Conservation (phyloP, 2,329 filamentous ascomycete species). For the Aspergillus cejpii region DNA sequence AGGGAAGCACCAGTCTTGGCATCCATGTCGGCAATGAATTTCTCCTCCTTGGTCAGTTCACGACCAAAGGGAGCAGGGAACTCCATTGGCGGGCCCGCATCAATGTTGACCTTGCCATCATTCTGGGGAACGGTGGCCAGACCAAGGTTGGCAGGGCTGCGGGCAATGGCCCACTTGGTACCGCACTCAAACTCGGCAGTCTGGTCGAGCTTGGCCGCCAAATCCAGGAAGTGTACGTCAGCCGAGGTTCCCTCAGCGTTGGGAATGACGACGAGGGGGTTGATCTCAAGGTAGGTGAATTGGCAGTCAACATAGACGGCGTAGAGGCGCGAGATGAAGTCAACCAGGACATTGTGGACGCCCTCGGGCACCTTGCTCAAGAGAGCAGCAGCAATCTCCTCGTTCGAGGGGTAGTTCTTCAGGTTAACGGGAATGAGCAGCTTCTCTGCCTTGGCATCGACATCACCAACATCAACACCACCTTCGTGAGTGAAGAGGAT, state of each 20-base stretch:
- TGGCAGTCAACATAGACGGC: conserved; percentile 99
- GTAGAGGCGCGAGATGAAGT: conserved; percentile 98
- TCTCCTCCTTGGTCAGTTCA: conserved; percentile 97
- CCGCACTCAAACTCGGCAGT: conserved; percentile 99
- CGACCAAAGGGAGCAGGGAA: conserved; percentile 98
- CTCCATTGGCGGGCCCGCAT: conserved; percentile 95
- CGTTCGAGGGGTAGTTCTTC: conserved; percentile 88
- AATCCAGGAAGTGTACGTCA: conserved; percentile 93
- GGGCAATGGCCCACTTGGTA: conserved; percentile 96
- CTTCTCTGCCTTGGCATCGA: conserved; percentile 98
- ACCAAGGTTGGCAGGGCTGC: conserved; percentile 81
- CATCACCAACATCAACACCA: conserved; percentile 98
- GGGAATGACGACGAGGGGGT: conserved; percentile 95
- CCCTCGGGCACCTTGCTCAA: conserved; percentile 91
- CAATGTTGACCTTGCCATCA: conserved; percentile 77
- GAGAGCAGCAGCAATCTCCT: conserved; percentile 76
- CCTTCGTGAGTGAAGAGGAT: conserved; percentile 99
- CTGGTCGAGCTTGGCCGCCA: conserved; percentile 97
- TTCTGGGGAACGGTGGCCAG: conserved; percentile 60
- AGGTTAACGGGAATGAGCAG: conserved; percentile 95
- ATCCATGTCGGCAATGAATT: conserved; percentile 97
- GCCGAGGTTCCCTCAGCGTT: conserved; percentile 88
- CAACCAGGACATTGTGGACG: conserved; percentile 94
- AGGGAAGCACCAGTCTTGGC: conserved; percentile 98
- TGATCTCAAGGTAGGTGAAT: conserved; percentile 99